These are phyloP conservation scores for Symmetrospora coprosmae DNA, from an alignment of 768 basidiomycete genomes.

Conservation along the genomic window DNA sequence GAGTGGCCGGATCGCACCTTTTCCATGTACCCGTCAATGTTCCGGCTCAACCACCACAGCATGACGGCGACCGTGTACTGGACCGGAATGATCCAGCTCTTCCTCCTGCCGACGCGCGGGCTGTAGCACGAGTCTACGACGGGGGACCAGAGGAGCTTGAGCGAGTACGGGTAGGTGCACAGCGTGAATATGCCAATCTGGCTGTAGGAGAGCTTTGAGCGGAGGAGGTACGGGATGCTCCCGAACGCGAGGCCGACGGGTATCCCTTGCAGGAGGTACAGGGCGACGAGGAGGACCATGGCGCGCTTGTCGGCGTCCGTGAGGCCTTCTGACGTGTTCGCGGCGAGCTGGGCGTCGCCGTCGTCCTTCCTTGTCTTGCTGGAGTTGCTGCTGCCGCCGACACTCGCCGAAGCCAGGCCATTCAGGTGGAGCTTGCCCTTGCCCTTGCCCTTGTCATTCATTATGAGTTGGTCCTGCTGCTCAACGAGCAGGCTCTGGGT, in stretches of 20 bases:
- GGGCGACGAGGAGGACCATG: conserved; percentile 66
- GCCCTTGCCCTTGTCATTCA: neutral
- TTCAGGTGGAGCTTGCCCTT: neutral
- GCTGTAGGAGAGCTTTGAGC: conserved; percentile 89
- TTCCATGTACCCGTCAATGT: conserved; percentile 58
- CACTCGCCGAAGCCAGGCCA: neutral
- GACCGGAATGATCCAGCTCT: conserved; percentile 98
- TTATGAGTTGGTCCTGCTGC: neutral
- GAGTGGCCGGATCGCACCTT: too few species aligned
- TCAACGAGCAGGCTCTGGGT: neutral
- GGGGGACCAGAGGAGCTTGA: conserved; percentile 94
- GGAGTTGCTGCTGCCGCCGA: neutral
- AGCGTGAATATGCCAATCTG: conserved; percentile 88
- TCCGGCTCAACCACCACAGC: conserved; percentile 42
- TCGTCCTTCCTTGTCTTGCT: neutral
- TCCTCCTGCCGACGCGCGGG: conserved; percentile 71
- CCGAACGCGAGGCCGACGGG: conserved; percentile 91
- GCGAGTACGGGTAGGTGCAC: conserved; percentile 84
- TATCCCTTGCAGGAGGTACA: conserved; percentile 67
- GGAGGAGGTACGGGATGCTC: conserved; percentile 88
- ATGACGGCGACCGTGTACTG: conserved; percentile 73
- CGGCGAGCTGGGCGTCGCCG: neutral
- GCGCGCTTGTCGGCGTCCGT: conserved; percentile 53
- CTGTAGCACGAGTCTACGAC: conserved; percentile 85
- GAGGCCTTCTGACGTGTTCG: neutral